Percentiles rank a stretch among this genome's conserved stretches.
Evolutionary conservation across 1,284 basidiomycete genomes (phyloP).

Genomic region (Rhodotorula sp.): DNA sequence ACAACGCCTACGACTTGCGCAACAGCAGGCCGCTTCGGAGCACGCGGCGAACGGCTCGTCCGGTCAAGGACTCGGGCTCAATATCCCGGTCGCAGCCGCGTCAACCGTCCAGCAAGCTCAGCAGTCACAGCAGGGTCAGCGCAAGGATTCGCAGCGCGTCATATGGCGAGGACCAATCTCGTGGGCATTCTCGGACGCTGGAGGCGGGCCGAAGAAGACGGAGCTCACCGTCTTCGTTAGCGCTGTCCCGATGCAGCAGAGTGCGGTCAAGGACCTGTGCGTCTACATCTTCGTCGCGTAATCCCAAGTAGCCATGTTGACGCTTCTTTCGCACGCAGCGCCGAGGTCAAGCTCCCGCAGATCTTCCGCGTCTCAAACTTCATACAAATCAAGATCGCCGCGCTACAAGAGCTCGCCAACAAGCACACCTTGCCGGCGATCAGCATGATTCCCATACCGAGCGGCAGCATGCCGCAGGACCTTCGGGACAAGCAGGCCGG

Average conservation of each 20-base stretch:
- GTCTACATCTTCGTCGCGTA: neutral
- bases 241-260: conserved; percentile 29
- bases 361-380: conserved; percentile 23
- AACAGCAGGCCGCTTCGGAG: conserved; percentile 7
- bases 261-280: conserved; percentile 28
- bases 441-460: conserved; percentile 22
- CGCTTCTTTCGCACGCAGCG: neutral
- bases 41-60: neutral
- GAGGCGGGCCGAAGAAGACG: conserved; percentile 1
- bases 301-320: no score
- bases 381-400: conserved; percentile 24
- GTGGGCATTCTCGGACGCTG: conserved; percentile 13
- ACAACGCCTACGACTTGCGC: conserved; percentile 9
- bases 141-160: conserved; percentile 9
- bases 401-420: conserved; percentile 29
- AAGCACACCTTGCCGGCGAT: conserved; percentile 31
- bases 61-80: conserved; percentile 23
- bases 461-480: conserved; percentile 22
- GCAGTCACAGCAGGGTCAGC: neutral
- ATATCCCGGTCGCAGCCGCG: conserved; percentile 8
- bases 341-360: conserved; percentile 23
- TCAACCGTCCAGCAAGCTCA: neutral
- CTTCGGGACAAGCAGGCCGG: conserved; percentile 20
- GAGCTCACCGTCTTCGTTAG: conserved; percentile 31
- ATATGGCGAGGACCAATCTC: conserved; percentile 35